These are phyloP conservation scores for Dianthus caryophyllus DNA, from an alignment of 148 eudicot species.

Conservation along the genomic window DNA sequence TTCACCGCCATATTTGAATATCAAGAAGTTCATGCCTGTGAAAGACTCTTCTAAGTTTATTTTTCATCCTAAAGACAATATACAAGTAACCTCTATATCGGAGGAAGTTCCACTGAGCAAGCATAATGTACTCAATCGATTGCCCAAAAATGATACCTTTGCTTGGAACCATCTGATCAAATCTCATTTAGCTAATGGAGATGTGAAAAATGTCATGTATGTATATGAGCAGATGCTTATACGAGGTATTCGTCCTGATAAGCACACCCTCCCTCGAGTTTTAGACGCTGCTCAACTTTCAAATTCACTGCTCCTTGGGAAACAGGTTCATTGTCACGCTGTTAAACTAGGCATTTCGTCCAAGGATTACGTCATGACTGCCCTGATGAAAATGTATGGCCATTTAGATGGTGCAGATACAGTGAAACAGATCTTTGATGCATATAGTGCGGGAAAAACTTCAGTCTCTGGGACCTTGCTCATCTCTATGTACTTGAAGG, in stretches of 20 bases:
- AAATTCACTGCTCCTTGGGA: constrained; percentile 40
- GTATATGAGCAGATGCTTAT: constrained; percentile 52
- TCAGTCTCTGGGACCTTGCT: constrained; percentile 52
- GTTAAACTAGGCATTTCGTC: constrained; percentile 46
- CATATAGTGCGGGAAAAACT: constrained; percentile 20
- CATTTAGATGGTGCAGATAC: constrained; percentile 38
- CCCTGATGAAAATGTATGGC: constrained; percentile 63
- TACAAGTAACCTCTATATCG: constrained; percentile 18
- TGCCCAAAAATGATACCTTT: constrained; percentile 43
- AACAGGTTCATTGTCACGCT: constrained; percentile 58
- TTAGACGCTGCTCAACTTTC: constrained; percentile 41
- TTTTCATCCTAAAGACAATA: constrained; percentile 3
- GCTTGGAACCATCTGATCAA: constrained; percentile 57
- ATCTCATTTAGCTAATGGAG: constrained; percentile 35
- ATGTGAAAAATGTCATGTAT: constrained; percentile 30
- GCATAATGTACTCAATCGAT: constrained; percentile 39
- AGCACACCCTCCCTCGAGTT: constrained; percentile 62
- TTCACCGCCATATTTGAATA: constrained; percentile 14
- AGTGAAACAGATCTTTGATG: constrained; percentile 44
- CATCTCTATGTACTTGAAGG: constrained; percentile 41
- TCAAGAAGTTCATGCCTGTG: constrained; percentile 5
- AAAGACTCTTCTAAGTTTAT: constrained; percentile 1
- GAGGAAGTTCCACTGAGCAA: constrained; percentile 17
- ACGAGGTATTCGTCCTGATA: constrained; percentile 53
- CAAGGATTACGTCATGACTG: constrained; percentile 49